Conservation (phyloP, 2,329 filamentous ascomycete species). For the Xylaria polymorpha region DNA sequence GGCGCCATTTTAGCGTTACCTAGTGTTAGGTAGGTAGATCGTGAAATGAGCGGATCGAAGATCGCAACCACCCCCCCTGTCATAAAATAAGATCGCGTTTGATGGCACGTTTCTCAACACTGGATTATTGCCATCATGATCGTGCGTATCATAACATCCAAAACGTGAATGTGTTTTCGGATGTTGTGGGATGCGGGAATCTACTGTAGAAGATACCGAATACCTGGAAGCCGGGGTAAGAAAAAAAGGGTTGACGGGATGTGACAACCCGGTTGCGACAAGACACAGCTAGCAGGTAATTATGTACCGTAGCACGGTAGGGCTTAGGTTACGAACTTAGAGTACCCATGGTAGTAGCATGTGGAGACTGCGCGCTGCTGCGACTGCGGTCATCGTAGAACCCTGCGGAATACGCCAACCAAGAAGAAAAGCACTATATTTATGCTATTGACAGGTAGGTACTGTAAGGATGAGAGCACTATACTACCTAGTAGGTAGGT, state of each 20-base stretch:
- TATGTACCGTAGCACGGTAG: constrained; percentile 24
- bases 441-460: not conserved
- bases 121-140: not conserved
- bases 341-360: too few species aligned
- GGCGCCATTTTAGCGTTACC: constrained; percentile 9
- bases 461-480: not conserved
- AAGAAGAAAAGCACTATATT: not conserved
- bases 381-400: not conserved
- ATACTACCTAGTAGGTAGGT: too few species aligned
- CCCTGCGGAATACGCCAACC: not conserved
- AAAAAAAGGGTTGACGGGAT: constrained; percentile 9
- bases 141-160: not conserved
- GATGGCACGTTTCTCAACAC: not conserved
- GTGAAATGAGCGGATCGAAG: constrained; percentile 13
- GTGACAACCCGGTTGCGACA: constrained; percentile 18
- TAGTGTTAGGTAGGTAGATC: not conserved
- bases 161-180: not conserved
- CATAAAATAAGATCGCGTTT: not conserved
- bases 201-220: not conserved
- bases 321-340: constrained; percentile 15
- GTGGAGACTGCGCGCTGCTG: constrained; percentile 32
- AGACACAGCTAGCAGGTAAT: not conserved
- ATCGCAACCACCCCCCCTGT: constrained; percentile 20
- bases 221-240: constrained; percentile 4
- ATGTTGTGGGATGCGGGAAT: constrained; percentile 4